Conservation (phyloP, 208 protist species). For the Wallacemonas sp. region DNA sequence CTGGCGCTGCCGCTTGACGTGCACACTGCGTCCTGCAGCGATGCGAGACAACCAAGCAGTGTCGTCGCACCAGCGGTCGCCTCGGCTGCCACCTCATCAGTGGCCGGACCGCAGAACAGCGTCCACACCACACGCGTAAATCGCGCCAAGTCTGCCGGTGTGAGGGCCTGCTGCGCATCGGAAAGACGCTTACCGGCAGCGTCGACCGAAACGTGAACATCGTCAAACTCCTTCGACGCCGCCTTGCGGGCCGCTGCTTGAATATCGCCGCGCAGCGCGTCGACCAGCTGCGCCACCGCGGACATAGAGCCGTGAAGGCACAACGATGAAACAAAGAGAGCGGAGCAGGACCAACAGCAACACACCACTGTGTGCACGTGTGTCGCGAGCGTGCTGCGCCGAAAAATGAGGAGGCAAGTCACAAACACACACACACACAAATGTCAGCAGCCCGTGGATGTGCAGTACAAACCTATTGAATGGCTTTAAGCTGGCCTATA, state of each 20-base stretch:
- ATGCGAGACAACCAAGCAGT: neutral
- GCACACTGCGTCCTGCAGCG: conserved; percentile 1
- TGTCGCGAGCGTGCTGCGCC: too few relatives aligned
- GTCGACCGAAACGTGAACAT: neutral
- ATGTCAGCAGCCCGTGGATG: too few relatives aligned
- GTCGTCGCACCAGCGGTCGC: neutral
- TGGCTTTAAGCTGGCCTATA: too few relatives aligned
- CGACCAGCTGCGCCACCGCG: neutral
- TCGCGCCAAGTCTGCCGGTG: neutral
- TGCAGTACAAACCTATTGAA: too few relatives aligned
- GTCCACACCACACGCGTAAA: neutral
- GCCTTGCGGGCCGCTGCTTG: neutral
- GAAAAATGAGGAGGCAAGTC: neutral
- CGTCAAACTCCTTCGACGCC: neutral
- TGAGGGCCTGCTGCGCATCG: neutral
- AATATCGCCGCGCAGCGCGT: neutral
- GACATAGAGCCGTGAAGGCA: neutral
- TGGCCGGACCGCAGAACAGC: neutral
- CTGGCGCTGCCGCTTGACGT: neutral
- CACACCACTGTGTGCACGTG: neutral
- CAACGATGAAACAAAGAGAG: neutral
- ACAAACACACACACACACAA: too few relatives aligned
- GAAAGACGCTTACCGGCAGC: neutral
- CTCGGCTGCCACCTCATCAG: too few relatives aligned
- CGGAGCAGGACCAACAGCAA: neutral